A percentile compares a stretch with the other conserved stretches of the same genome.
Evolutionary conservation across 2,329 filamentous ascomycete species (phyloP).

Genomic region (Ilyonectria sp.): DNA sequence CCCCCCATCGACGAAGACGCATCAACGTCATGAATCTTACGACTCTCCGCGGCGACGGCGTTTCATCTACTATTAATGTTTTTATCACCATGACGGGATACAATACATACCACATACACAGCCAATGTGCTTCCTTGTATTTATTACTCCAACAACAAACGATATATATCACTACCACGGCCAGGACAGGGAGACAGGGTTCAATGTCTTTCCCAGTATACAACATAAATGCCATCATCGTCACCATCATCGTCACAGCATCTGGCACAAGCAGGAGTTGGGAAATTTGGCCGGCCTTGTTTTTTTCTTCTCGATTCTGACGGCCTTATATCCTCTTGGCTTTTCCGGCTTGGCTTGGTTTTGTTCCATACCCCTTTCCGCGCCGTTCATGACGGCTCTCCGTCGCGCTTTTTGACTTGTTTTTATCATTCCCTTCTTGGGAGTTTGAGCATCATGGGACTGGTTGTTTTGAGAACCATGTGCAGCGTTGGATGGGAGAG

Average conservation of each 20-base stretch:
- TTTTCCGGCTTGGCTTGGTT: conserved; percentile 33
- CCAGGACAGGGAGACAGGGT: conserved; percentile 1
- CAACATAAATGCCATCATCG: conserved; percentile 22
- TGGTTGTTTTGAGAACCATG: conserved; percentile 9
- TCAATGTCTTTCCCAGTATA: conserved; percentile 13
- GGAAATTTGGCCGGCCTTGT: conserved; percentile 34
- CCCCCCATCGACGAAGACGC: conserved; percentile 19
- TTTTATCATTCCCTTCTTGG: conserved; percentile 17
- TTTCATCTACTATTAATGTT: conserved; percentile 24
- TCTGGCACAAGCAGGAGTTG: conserved; percentile 48
- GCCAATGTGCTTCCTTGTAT: conserved; percentile 7
- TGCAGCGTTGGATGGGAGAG: conserved; percentile 29
- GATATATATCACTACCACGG: conserved; percentile 13
- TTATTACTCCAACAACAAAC: conserved; percentile 16
- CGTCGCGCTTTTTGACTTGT: conserved; percentile 3
- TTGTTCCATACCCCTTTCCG: conserved; percentile 37
- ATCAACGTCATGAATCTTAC: conserved; percentile 28
- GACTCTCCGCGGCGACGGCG: conserved; percentile 23
- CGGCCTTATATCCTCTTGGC: conserved; percentile 31
- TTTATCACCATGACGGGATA: conserved; percentile 17
- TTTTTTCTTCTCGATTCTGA: conserved; percentile 14
- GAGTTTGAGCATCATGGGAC: conserved; percentile 6
- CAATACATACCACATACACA: conserved; percentile 17
- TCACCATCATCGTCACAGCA: conserved; percentile 39
- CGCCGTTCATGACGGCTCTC: conserved; percentile 12